These are phyloP conservation scores for Aspergillus aculeatus DNA, from an alignment of 2,329 filamentous ascomycete genomes.

Conservation along the genomic window DNA sequence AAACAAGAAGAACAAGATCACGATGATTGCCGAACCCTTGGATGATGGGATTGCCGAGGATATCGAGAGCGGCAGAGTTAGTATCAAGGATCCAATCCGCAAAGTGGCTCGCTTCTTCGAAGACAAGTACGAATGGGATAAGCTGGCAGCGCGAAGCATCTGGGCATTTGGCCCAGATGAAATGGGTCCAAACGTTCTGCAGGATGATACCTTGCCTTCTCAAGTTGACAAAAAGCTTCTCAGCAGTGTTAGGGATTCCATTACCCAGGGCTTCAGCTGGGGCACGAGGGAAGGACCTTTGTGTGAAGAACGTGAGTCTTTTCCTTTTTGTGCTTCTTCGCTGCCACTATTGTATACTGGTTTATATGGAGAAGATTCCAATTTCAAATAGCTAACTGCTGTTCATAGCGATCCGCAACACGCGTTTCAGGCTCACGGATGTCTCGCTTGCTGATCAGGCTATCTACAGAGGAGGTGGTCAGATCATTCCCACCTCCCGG, in stretches of 20 bases:
- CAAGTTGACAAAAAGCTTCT: slow-evolving; percentile 93
- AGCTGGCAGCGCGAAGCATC: slow-evolving; percentile 88
- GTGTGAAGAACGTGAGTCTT: slow-evolving; percentile 86
- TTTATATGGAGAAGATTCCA: no score
- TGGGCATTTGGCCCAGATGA: slow-evolving; percentile 99
- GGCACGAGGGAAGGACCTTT: slow-evolving; percentile 91
- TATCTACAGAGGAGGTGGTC: slow-evolving; percentile 91
- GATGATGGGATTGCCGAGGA: slow-evolving; percentile 94
- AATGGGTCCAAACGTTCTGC: slow-evolving; percentile 88
- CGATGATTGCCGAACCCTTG: slow-evolving; percentile 94
- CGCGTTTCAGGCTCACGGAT: slow-evolving; percentile 95
- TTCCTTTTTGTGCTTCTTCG: not conserved
- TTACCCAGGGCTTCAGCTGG: slow-evolving; percentile 96
- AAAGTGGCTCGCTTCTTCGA: slow-evolving; percentile 97
- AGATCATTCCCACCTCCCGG: slow-evolving; percentile 93
- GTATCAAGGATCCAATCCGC: slow-evolving; percentile 86
- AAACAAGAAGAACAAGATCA: slow-evolving; percentile 99
- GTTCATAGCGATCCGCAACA: slow-evolving; percentile 81
- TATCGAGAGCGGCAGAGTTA: slow-evolving; percentile 86
- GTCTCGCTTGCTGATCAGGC: slow-evolving; percentile 81
- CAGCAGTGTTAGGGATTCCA: slow-evolving; percentile 82
- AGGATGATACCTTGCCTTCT: slow-evolving; percentile 91
- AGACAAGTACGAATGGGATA: slow-evolving; percentile 94
- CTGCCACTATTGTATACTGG: no score
- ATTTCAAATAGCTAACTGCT: slow-evolving; percentile 7